Evolutionary conservation across 495 filamentous ascomycete genomes (phyloP).

Genomic region (Baudoinia panamericana): DNA sequence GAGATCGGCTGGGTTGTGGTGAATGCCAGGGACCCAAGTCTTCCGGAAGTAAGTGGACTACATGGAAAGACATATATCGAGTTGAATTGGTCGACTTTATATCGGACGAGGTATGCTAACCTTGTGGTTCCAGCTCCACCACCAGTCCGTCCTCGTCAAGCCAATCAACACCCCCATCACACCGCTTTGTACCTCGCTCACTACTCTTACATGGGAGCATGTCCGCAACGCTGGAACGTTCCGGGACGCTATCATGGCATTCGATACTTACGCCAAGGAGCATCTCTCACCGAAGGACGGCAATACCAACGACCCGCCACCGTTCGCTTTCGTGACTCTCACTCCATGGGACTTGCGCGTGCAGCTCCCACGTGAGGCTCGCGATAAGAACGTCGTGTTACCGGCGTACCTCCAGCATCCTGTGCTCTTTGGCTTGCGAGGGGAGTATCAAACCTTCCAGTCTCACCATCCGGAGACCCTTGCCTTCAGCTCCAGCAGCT

Average conservation of each 20-base stretch:
- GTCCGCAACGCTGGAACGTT: conserved; percentile 93
- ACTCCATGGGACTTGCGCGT: conserved; percentile 98
- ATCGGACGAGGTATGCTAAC: too few species aligned
- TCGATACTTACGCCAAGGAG: conserved; percentile 84
- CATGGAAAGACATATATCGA: background rate
- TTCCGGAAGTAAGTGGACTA: conserved; percentile 23
- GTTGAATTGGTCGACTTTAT: background rate
- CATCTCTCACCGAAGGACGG: conserved; percentile 71
- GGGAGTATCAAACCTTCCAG: conserved; percentile 97
- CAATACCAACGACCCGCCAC: conserved; percentile 25
- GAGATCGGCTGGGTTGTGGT: conserved; percentile 96
- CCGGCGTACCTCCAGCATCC: conserved; percentile 97
- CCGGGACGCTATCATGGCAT: conserved; percentile 87
- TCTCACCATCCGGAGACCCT: conserved; percentile 94
- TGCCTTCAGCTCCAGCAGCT: conserved; percentile 85
- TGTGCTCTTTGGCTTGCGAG: conserved; percentile 86
- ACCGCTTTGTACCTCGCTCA: conserved; percentile 94
- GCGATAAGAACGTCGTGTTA: conserved; percentile 92
- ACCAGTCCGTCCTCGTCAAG: conserved; percentile 92
- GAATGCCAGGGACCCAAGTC: conserved; percentile 66
- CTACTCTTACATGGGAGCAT: conserved; percentile 97
- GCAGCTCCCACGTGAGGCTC: conserved; percentile 89
- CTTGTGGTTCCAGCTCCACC: conserved; percentile 52
- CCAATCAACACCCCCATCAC: conserved; percentile 98
- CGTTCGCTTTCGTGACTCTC: conserved; percentile 95